Conservation (phyloP, 2,329 filamentous ascomycete species). For the Tolypocladium endophyticum region DNA sequence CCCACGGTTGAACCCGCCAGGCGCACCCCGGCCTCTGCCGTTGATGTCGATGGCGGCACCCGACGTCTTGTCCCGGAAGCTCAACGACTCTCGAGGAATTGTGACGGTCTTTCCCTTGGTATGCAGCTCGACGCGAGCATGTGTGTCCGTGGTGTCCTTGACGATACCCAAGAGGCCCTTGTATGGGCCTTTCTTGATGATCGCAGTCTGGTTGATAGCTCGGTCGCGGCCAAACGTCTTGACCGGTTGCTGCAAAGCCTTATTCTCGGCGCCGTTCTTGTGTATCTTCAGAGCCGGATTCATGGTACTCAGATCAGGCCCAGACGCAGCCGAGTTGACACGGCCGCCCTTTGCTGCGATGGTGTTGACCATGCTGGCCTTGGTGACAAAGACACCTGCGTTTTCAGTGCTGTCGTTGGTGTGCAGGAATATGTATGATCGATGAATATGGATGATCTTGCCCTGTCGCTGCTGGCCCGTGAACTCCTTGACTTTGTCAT, state of each 20-base stretch:
- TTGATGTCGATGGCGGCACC: conserved; percentile 69
- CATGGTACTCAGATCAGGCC: conserved; percentile 80
- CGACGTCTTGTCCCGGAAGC: conserved; percentile 74
- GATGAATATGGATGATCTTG: conserved; percentile 86
- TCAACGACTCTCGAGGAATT: conserved; percentile 70
- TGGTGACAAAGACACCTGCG: conserved; percentile 78
- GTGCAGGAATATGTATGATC: conserved; percentile 84
- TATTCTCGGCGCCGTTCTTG: conserved; percentile 40
- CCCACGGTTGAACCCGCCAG: conserved; percentile 32
- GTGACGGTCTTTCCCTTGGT: conserved; percentile 89
- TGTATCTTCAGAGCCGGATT: conserved; percentile 79
- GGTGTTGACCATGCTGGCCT: conserved; percentile 76
- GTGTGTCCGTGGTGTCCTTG: conserved; percentile 80
- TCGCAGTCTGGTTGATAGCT: conserved; percentile 83
- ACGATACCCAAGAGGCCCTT: conserved; percentile 93
- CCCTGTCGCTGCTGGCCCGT: conserved; percentile 78
- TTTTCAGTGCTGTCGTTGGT: conserved; percentile 79
- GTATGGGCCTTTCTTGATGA: conserved; percentile 75
- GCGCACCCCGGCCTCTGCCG: conserved; percentile 33
- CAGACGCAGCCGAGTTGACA: conserved; percentile 46
- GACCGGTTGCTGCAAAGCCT: conserved; percentile 51
- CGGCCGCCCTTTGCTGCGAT: conserved; percentile 91
- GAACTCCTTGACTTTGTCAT: conserved; percentile 86
- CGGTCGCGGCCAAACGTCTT: conserved; percentile 72
- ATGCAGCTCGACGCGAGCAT: conserved; percentile 84